Evolutionary conservation across 2,329 filamentous ascomycete species (phyloP).

Genomic region (Fusarium sacchari): DNA sequence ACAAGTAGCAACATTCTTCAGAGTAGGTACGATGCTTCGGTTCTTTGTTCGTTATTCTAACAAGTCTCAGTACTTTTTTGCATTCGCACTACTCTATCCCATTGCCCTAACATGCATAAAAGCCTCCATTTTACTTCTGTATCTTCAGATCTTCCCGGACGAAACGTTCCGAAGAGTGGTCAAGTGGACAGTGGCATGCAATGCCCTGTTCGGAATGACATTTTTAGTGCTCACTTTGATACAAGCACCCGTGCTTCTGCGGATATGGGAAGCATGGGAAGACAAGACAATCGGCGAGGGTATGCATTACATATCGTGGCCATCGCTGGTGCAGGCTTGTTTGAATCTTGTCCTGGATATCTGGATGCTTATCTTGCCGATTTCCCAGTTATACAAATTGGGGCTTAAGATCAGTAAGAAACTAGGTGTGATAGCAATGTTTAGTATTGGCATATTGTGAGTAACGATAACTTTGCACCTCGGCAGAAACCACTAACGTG

Average conservation of each 20-base stretch:
- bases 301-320: background rate
- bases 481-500: background rate
- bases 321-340: background rate
- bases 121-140: background rate
- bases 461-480: background rate
- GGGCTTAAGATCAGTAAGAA: background rate
- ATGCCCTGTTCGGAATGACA: background rate
- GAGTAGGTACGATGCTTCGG: background rate
- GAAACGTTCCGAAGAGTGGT: background rate
- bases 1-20: background rate
- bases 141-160: background rate
- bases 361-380: background rate
- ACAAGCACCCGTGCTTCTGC: background rate
- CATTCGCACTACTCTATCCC: background rate
- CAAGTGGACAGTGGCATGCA: background rate
- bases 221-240: background rate
- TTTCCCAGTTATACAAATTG: background rate
- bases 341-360: background rate
- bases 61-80: background rate
- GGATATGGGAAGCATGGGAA: background rate
- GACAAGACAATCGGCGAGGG: background rate
- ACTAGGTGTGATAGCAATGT: background rate
- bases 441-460: background rate
- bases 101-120: background rate
- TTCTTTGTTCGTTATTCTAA: fast-evolving